These are phyloP conservation scores for Cryphonectria japonica DNA, from an alignment of 2,329 filamentous ascomycete species.

Conservation along the genomic window DNA sequence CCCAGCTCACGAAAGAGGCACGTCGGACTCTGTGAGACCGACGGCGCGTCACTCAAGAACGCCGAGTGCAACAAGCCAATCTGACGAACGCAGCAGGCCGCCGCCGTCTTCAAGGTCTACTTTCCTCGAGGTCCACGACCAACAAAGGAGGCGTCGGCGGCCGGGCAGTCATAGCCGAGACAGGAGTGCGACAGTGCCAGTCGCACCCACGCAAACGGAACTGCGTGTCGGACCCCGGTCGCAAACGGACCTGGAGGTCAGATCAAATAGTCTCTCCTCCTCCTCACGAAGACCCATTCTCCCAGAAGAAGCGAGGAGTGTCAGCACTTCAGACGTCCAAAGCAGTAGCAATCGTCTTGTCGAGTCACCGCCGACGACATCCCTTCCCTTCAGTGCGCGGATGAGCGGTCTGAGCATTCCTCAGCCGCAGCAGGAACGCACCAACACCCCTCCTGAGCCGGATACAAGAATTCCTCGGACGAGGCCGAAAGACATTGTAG, in stretches of 20 bases:
- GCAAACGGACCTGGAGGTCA: constrained; percentile 63
- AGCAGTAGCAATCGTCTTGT: constrained; percentile 27
- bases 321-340: constrained; percentile 31
- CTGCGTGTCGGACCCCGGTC: constrained; percentile 61
- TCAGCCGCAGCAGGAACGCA: constrained; percentile 31
- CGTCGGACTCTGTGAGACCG: constrained; percentile 39
- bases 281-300: constrained; percentile 44
- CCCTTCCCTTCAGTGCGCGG: constrained; percentile 45
- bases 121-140: constrained; percentile 53
- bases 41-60: constrained; percentile 50
- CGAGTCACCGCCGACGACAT: constrained; percentile 34
- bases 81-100: constrained; percentile 56
- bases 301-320: constrained; percentile 46
- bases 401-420: constrained; percentile 28
- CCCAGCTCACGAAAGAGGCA: constrained; percentile 35
- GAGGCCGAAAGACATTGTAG: constrained; percentile 36
- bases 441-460: constrained; percentile 13
- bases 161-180: constrained; percentile 53
- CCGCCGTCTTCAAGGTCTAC: constrained; percentile 51
- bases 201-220: constrained; percentile 46
- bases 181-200: constrained; percentile 58
- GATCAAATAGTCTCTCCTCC: constrained; percentile 46
- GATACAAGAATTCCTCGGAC: constrained; percentile 14
- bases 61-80: constrained; percentile 47
- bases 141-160: constrained; percentile 49